Conservation (phyloP, 2,329 filamentous ascomycete species). For the Cercospora canescens region DNA sequence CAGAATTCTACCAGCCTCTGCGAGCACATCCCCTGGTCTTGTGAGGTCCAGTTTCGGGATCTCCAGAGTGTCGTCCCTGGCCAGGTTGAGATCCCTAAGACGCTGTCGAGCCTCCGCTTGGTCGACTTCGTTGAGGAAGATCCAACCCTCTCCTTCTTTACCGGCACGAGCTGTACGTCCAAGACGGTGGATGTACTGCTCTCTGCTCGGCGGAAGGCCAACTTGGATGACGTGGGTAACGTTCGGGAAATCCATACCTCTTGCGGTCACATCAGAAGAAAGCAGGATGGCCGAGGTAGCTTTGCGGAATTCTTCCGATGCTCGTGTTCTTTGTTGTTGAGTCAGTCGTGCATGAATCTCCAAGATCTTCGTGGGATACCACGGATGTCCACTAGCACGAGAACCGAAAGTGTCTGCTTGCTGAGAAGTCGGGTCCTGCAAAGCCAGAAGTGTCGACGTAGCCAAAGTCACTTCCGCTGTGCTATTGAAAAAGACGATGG, state of each 20-base stretch:
- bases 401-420: constrained; percentile 33
- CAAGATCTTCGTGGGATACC: constrained; percentile 43
- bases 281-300: constrained; percentile 55
- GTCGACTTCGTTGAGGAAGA: constrained; percentile 62
- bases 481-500: constrained; percentile 88
- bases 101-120: constrained; percentile 49
- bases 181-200: constrained; percentile 54
- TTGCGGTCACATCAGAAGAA: constrained; percentile 53
- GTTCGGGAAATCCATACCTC: constrained; percentile 56
- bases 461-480: constrained; percentile 71
- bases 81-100: constrained; percentile 62
- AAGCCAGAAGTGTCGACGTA: constrained; percentile 56
- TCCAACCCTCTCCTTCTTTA: constrained; percentile 70
- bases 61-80: constrained; percentile 54
- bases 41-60: constrained; percentile 52
- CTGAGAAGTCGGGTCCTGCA: background rate
- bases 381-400: constrained; percentile 27
- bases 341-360: constrained; percentile 78
- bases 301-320: constrained; percentile 70
- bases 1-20: constrained; percentile 47
- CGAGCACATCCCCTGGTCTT: constrained; percentile 42
- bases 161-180: constrained; percentile 63
- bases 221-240: constrained; percentile 55
- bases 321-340: constrained; percentile 68
- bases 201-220: constrained; percentile 46